Base-by-base conservation (phyloP, 192 early-diverging fungal species). In the Coemansia sp. region DNA sequence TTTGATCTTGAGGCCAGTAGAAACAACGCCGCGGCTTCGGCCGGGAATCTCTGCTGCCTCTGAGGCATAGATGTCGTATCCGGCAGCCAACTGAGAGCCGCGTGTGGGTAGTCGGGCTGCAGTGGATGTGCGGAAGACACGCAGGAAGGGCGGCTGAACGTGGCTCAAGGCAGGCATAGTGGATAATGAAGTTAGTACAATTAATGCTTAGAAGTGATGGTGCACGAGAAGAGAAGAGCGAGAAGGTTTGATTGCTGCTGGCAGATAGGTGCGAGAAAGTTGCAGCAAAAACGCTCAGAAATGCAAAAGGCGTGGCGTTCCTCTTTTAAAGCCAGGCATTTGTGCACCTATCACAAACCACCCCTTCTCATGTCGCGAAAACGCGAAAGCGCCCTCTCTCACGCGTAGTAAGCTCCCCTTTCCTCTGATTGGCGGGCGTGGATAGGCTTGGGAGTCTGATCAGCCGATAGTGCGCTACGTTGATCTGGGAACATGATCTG, bases 21-120 rank as follows among this genome's bases (percentile, higher is more conserved):
- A 85, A 14, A 96, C 92, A 33, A 96, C 78, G 8, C 84, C 85
- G 42, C 92, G 89, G 10, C 86, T 83, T 42, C 89, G 86, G n/a
- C 93, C 88, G 42, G 90, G 90, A 69, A 99, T 92, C 3, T 82
- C 79, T 4, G 67, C 1, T 0, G 70, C 62, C 70, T 67, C 83
- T 3, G 89, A 91, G 78, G 89, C 88, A 75, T 87, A 96, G 2
- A 99, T 84, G 74, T 99, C 97, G 76, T 95, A 97, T 23, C 97
- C 97, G 29, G 97, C 97, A 17, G 94, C 93, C 57, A 85, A 71
- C 22, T 71, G 55, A 25, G 90, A 91, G n/a, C 94, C 93, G 58
- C 94, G 87, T 23, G 78, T 86, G 21, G 97, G 97, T 2, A 98
- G 63, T 14, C 74, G 75, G 21, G 91, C 95, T 14, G 91, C 86